These are phyloP conservation scores for Microcyclosporella mali DNA, from an alignment of 2,329 filamentous ascomycete species.

Conservation along the genomic window DNA sequence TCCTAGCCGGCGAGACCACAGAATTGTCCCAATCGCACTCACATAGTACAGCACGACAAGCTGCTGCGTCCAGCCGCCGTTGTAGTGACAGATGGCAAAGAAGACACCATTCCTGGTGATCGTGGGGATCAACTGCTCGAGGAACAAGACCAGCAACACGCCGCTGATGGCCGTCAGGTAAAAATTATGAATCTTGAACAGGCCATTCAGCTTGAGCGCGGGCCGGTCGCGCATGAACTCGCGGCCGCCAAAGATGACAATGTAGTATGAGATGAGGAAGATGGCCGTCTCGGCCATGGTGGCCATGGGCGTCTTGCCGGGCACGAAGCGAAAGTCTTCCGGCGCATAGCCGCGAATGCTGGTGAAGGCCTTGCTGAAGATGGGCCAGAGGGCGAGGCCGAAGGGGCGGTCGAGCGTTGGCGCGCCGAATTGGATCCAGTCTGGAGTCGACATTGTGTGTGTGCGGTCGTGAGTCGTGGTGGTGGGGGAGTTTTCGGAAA, in stretches of 20 bases:
- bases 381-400: conserved; percentile 84
- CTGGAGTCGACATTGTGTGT: conserved; percentile 42
- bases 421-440: conserved; percentile 50
- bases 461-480: background rate
- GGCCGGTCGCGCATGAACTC: conserved; percentile 84
- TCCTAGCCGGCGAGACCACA: background rate
- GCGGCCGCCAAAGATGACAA: conserved; percentile 85
- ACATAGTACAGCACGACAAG: conserved; percentile 96
- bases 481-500: too few relatives aligned
- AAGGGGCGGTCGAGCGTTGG: conserved; percentile 90
- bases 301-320: conserved; percentile 80
- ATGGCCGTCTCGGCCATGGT: conserved; percentile 76
- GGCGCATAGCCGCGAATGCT: conserved; percentile 71
- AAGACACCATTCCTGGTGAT: conserved; percentile 77
- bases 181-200: conserved; percentile 97
- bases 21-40: conserved; percentile 42
- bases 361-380: conserved; percentile 84
- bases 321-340: conserved; percentile 77
- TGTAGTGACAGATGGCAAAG: conserved; percentile 72
- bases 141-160: conserved; percentile 72
- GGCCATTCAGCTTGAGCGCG: conserved; percentile 76
- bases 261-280: conserved; percentile 82
- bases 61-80: conserved; percentile 89
- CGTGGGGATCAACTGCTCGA: conserved; percentile 85
- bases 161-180: conserved; percentile 81